Conservation (phyloP, 1,284 basidiomycete genomes). For the Leccinum fallax region DNA sequence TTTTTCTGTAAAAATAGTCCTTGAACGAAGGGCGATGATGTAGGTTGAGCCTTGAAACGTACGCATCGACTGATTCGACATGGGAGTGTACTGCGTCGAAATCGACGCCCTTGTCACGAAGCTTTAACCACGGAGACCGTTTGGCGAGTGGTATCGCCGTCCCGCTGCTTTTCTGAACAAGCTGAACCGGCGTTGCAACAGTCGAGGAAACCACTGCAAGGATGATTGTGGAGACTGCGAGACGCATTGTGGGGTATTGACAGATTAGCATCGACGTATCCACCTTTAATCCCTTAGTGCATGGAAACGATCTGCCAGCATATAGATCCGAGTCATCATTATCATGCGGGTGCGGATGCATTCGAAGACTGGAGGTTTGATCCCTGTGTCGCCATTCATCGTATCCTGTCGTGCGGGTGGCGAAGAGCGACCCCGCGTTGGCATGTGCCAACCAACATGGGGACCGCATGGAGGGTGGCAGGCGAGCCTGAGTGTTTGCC, state of each 20-base stretch:
- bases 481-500: too few relatives aligned
- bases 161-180: background rate
- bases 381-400: too few relatives aligned
- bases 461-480: too few relatives aligned
- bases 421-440: too few relatives aligned
- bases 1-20: background rate
- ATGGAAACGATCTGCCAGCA: too few relatives aligned
- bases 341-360: too few relatives aligned
- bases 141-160: background rate
- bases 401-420: too few relatives aligned
- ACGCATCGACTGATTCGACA: background rate
- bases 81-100: background rate
- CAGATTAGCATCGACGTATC: too few relatives aligned
- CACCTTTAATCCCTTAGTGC: too few relatives aligned
- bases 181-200: background rate
- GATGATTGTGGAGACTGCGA: background rate
- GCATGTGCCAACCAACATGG: too few relatives aligned
- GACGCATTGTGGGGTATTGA: background rate
- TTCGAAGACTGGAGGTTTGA: too few relatives aligned
- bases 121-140: background rate
- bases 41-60: background rate
- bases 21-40: background rate
- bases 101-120: background rate
- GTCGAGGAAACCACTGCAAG: background rate
- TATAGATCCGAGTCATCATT: too few relatives aligned